Evolutionary conservation across 2,329 filamentous ascomycete genomes (phyloP).

Genomic region (Fragosphaeria purpurea): DNA sequence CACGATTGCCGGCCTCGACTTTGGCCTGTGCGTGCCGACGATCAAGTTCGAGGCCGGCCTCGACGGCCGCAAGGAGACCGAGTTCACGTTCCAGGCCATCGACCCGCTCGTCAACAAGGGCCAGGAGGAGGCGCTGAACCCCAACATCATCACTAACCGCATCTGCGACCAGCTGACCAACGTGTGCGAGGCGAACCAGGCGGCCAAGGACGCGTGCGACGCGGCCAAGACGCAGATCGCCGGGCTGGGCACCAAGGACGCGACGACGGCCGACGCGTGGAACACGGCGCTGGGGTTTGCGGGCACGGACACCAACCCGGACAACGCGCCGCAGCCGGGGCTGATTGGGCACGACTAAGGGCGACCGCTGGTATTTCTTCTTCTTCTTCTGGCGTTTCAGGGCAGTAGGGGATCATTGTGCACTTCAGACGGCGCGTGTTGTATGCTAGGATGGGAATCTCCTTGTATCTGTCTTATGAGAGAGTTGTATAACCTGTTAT

Average conservation of each 20-base stretch:
- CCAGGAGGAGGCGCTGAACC: constrained; percentile 60
- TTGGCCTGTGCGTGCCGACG: constrained; percentile 44
- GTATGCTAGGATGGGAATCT: too few species aligned
- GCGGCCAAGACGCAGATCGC: constrained; percentile 35
- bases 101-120: constrained; percentile 51
- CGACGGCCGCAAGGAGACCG: constrained; percentile 42
- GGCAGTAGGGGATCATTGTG: too few species aligned
- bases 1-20: constrained; percentile 30
- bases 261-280: constrained; percentile 28
- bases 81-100: constrained; percentile 59
- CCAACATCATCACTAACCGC: constrained; percentile 63
- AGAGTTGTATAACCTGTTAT: too few species aligned
- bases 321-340: constrained; percentile 26
- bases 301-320: constrained; percentile 28
- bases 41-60: constrained; percentile 51
- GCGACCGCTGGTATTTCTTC: not conserved
- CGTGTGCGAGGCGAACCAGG: constrained; percentile 53
- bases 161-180: constrained; percentile 61
- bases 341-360: constrained; percentile 27
- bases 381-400: too few species aligned
- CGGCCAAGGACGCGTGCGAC: constrained; percentile 43
- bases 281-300: constrained; percentile 31
- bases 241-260: constrained; percentile 24
- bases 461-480: too few species aligned
- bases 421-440: too few species aligned